These are phyloP conservation scores for Linnemannia zychae DNA, from an alignment of 192 early-diverging fungal genomes.

Conservation along the genomic window DNA sequence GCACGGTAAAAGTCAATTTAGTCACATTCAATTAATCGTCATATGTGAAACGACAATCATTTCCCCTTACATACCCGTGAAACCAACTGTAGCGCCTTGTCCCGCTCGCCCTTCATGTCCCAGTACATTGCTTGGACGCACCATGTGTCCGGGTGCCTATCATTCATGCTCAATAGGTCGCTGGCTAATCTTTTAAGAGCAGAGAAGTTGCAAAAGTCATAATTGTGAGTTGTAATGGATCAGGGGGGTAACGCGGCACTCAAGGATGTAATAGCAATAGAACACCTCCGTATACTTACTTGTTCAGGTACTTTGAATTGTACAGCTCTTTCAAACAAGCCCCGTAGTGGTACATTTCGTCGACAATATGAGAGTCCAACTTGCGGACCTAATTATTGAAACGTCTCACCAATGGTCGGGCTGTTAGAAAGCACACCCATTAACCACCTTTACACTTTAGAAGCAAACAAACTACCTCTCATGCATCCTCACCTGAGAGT, in stretches of 20 bases:
- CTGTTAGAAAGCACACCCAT: conserved; percentile 1
- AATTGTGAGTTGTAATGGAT: too few relatives aligned
- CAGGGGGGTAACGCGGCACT: background rate
- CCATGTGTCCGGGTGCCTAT: conserved; percentile 38
- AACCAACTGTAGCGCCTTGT: conserved; percentile 28
- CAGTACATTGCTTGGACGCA: conserved; percentile 32
- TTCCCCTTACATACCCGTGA: conserved; percentile 13
- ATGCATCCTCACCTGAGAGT: conserved; percentile 17
- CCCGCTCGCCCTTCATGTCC: conserved; percentile 16
- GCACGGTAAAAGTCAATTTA: background rate
- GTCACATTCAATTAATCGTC: background rate
- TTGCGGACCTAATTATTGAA: conserved; percentile 26
- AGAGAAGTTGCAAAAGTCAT: background rate
- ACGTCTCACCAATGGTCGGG: background rate
- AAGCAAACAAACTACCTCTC: background rate
- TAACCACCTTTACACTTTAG: background rate
- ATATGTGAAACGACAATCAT: background rate
- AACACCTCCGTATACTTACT: background rate
- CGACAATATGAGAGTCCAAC: conserved; percentile 15
- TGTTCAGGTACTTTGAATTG: conserved; percentile 12
- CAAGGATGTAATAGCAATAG: background rate
- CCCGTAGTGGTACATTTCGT: conserved; percentile 45
- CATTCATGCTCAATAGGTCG: conserved; percentile 20
- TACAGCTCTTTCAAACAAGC: conserved; percentile 13
- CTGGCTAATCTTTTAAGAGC: conserved; percentile 13